Conservation (phyloP, 176 grass and related monocot species). For the Calamus simplicifolius region DNA sequence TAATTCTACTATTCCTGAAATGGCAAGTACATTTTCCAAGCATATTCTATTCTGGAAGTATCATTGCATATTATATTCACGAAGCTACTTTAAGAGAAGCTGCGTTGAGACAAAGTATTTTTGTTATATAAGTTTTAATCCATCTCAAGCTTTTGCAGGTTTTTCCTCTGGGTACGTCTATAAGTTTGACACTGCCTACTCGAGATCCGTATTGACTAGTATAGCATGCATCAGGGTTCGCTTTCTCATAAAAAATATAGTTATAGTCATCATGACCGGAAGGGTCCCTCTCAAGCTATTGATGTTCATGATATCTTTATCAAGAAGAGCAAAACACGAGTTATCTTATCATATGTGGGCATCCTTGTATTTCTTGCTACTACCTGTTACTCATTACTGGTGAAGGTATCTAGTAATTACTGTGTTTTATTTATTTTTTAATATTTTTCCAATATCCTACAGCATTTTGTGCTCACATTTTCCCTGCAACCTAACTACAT, state of each 20-base stretch:
- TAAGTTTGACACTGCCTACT: too few relatives aligned
- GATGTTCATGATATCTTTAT: constrained; percentile 57
- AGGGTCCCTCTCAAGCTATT: constrained; percentile 13
- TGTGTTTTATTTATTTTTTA: not conserved
- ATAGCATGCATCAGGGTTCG: too few relatives aligned
- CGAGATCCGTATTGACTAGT: too few relatives aligned
- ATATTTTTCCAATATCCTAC: not conserved
- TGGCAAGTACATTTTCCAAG: too few relatives aligned
- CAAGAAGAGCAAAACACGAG: constrained; percentile 27
- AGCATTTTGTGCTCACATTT: not conserved
- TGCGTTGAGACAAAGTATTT: too few relatives aligned
- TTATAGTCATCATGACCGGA: constrained; percentile 19
- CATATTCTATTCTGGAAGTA: too few relatives aligned
- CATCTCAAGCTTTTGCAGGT: too few relatives aligned
- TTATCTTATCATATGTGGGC: constrained; percentile 34
- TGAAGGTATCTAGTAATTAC: constrained; percentile 31
- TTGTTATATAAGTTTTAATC: too few relatives aligned
- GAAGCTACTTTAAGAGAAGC: too few relatives aligned
- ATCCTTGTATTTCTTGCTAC: constrained; percentile 19
- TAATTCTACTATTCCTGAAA: too few relatives aligned
- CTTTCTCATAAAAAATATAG: constrained; percentile 16
- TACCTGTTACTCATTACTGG: constrained; percentile 26
- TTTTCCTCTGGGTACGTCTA: too few relatives aligned
- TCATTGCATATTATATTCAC: too few relatives aligned
- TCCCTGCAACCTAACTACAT: not conserved